A percentile compares a stretch with the other conserved stretches of the same genome.
phyloP scores from a whole-genome alignment of 331 rosid species.

The Phaseolus coccineus region DNA sequence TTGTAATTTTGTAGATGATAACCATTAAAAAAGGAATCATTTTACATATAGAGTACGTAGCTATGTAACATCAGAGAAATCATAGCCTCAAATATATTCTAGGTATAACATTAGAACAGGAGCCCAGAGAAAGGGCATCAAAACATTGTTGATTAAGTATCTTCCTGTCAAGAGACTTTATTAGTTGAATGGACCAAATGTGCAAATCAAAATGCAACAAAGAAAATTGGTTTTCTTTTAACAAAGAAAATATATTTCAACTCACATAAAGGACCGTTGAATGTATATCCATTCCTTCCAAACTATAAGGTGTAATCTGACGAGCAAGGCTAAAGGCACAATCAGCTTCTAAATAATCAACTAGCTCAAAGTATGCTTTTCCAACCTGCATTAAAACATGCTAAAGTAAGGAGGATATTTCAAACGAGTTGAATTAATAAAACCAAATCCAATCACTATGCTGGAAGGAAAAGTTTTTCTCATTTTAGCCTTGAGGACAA shows the following conservation, averaged over 20 bases:
- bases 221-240: constrained; percentile 26
- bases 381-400: constrained; percentile 76
- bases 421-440: neutral
- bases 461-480: neutral
- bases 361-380: constrained; percentile 88
- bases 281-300: constrained; percentile 97
- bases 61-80: constrained; percentile 14
- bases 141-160: neutral
- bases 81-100: constrained; percentile 22
- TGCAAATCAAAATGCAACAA: constrained; percentile 27
- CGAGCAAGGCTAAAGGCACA: constrained; percentile 83
- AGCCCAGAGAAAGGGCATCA: neutral
- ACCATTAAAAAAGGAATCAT: constrained; percentile 19
- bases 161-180: neutral
- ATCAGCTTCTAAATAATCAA: constrained; percentile 90
- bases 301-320: constrained; percentile 82
- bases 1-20: neutral
- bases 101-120: neutral
- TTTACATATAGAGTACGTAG: neutral
- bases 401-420: constrained; percentile 19
- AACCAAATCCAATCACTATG: neutral
- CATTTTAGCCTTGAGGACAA: neutral
- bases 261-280: constrained; percentile 99
- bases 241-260: constrained; percentile 37
- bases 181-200: constrained; percentile 1